Evolutionary conservation across 345 rosid species (phyloP).

Genomic region (Lepidium aucheri): DNA sequence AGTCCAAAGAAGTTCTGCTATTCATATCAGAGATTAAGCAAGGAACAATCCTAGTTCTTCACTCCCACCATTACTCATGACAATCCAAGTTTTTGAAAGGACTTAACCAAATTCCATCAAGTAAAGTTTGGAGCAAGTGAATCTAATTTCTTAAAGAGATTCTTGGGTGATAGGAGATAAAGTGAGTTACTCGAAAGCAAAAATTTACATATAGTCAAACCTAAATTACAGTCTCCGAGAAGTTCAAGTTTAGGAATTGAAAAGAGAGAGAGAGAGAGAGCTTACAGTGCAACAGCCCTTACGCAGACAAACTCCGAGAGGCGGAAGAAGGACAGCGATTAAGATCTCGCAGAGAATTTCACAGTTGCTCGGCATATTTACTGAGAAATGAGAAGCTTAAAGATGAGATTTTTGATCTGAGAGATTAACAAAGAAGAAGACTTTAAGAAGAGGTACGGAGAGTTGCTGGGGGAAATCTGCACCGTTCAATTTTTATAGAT

Average conservation of each 20-base stretch:
- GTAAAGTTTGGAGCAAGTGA: neutral
- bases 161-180: neutral
- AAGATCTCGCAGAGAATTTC: constrained; percentile 76
- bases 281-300: constrained; percentile 86
- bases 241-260: neutral
- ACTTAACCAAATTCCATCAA: neutral
- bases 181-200: neutral
- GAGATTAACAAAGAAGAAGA: neutral
- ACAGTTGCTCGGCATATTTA: constrained; percentile 51
- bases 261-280: neutral
- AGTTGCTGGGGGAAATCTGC: neutral
- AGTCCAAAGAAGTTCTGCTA: neutral
- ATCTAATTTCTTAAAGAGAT: neutral
- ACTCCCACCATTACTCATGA: too few relatives aligned
- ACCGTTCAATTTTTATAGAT: constrained; percentile 2
- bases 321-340: constrained; percentile 77
- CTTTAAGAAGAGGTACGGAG: neutral
- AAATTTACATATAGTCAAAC: neutral
- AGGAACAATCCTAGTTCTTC: neutral
- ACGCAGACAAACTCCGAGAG: constrained; percentile 80
- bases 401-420: neutral
- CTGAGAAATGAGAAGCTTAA: neutral
- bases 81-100: too few relatives aligned
- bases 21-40: neutral
- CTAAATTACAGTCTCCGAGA: neutral